Evolutionary conservation across 2,329 filamentous ascomycete genomes (phyloP).

Genomic region (Diaporthe vaccinii): DNA sequence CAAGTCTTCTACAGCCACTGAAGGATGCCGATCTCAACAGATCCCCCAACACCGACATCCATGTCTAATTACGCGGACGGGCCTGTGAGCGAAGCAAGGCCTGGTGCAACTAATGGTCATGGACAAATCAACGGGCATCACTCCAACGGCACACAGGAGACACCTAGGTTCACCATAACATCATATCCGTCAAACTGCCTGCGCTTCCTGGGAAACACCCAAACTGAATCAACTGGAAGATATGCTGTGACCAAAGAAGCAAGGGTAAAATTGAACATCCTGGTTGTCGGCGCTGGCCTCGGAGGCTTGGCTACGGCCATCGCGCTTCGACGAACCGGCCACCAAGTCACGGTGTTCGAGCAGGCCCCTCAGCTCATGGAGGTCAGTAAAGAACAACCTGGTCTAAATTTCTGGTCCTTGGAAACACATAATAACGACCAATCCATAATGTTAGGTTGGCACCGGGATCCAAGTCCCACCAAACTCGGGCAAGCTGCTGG

Average conservation of each 20-base stretch:
- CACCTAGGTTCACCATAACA: constrained; percentile 24
- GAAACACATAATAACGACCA: too few relatives aligned
- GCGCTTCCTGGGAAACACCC: constrained; percentile 4
- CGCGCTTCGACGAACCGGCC: constrained; percentile 52
- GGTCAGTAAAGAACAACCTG: too few relatives aligned
- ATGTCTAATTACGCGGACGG: neutral
- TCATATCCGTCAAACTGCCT: constrained; percentile 40
- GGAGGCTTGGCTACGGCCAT: constrained; percentile 57
- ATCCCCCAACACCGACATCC: neutral
- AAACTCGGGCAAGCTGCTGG: constrained; percentile 51
- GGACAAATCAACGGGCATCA: neutral
- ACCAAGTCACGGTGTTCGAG: constrained; percentile 56
- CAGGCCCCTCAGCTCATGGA: constrained; percentile 55
- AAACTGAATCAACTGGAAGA: neutral
- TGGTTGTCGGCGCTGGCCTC: constrained; percentile 57
- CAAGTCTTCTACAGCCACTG: neutral
- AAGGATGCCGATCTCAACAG: constrained; percentile 32
- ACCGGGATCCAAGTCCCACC: constrained; percentile 57
- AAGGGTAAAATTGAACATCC: constrained; percentile 42
- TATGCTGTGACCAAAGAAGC: constrained; percentile 4
- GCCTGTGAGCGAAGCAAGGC: neutral
- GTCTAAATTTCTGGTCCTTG: too few relatives aligned
- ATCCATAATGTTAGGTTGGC: constrained; percentile 45
- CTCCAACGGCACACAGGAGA: neutral
- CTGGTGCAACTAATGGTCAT: neutral